Conservation (phyloP, 768 basidiomycete genomes). For the Suillus fuscotomentosus region DNA sequence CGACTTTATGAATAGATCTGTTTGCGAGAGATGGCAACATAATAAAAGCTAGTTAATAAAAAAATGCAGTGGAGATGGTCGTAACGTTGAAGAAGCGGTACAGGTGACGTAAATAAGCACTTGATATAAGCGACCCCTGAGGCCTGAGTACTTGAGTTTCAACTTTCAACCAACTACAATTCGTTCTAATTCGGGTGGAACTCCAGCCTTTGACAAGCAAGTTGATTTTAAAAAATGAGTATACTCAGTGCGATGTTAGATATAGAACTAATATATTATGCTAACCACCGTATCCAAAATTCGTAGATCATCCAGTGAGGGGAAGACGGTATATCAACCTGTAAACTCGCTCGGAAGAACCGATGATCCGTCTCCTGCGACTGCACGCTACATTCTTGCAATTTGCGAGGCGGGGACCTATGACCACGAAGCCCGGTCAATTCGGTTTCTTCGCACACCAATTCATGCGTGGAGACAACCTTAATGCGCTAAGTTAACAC, state of each 20-base stretch:
- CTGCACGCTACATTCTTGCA: conserved; percentile 25
- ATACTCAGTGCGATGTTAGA: neutral
- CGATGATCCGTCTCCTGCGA: conserved; percentile 20
- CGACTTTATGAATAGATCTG: conserved; percentile 11
- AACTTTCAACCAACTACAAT: neutral
- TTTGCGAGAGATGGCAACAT: conserved; percentile 26
- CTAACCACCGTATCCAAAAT: conserved; percentile 35
- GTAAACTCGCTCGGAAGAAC: conserved; percentile 30
- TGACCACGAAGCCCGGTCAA: neutral
- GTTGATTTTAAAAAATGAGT: neutral
- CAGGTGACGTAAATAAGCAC: neutral
- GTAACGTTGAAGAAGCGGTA: neutral
- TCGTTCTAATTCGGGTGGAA: neutral
- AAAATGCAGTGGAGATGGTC: neutral
- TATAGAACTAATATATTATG: neutral
- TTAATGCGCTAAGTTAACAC: neutral
- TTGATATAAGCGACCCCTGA: conserved; percentile 1
- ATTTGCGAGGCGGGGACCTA: neutral
- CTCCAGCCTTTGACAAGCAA: neutral
- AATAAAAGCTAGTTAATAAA: neutral
- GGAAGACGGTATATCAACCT: conserved; percentile 18
- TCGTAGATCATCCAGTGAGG: conserved; percentile 39
- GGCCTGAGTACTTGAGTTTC: too few species aligned
- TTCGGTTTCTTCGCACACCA: neutral
- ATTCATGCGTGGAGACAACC: neutral